Evolutionary conservation across 805 yeast genomes (phyloP).

Genomic region (Ogataea ganodermae): DNA sequence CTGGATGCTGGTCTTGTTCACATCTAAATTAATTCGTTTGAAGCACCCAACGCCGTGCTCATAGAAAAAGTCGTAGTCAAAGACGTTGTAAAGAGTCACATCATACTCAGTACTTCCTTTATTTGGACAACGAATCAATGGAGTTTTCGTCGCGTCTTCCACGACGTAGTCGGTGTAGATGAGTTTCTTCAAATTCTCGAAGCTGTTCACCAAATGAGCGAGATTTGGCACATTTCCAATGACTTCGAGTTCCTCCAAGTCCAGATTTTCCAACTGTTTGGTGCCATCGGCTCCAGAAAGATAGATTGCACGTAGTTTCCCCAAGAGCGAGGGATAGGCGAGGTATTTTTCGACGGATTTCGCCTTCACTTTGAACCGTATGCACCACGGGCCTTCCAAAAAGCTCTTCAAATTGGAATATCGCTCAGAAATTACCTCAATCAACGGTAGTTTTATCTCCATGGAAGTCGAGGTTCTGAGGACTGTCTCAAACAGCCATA

Average conservation of each 20-base stretch:
- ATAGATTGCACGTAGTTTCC: background rate
- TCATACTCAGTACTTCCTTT: slow-evolving; percentile 6
- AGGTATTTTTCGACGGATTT: background rate
- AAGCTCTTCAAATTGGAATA: background rate
- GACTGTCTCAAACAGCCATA: slow-evolving; percentile 5
- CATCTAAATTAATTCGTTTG: slow-evolving; percentile 14
- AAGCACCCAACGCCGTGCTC: slow-evolving; percentile 10
- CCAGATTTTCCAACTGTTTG: background rate
- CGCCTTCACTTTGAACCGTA: background rate
- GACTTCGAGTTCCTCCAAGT: slow-evolving; percentile 8
- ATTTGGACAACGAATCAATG: slow-evolving; percentile 6
- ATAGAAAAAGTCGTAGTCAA: slow-evolving; percentile 7
- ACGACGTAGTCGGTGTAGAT: slow-evolving; percentile 10
- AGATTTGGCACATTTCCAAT: slow-evolving; percentile 6
- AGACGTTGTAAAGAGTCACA: slow-evolving; percentile 5
- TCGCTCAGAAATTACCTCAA: background rate
- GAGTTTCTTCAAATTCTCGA: slow-evolving; percentile 6
- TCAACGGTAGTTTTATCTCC: background rate
- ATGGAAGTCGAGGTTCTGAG: background rate
- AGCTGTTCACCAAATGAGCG: background rate
- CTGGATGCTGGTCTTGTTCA: slow-evolving; percentile 2
- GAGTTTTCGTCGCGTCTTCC: background rate
- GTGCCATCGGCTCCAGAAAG: background rate
- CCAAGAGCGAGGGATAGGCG: background rate
- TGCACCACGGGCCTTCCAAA: slow-evolving; percentile 1